Conservation (phyloP, 139 green algal genomes). For the Tetraselmis striata region DNA sequence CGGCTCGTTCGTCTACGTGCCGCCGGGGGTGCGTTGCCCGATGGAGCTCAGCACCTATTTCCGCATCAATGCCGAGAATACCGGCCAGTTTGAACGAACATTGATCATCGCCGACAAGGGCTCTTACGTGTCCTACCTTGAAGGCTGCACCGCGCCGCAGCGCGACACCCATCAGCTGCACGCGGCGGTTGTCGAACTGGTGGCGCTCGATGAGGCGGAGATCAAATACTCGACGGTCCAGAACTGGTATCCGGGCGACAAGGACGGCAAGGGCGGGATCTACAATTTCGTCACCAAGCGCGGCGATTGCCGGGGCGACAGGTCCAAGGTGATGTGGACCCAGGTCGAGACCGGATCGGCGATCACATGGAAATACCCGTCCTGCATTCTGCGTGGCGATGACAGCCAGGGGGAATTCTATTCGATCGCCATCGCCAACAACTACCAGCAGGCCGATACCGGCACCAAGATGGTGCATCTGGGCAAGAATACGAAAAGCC, state of each 20-base stretch:
- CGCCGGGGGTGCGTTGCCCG: neutral
- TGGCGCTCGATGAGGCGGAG: neutral
- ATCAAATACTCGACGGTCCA: neutral
- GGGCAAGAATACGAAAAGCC: neutral
- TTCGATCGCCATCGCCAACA: neutral
- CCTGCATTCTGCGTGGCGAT: neutral
- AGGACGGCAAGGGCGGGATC: neutral
- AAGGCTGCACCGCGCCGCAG: neutral
- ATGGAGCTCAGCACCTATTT: neutral
- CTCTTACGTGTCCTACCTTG: neutral
- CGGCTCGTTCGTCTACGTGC: neutral
- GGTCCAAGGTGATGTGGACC: neutral
- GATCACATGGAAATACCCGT: neutral
- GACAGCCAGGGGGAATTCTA: neutral
- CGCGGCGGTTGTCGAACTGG: neutral
- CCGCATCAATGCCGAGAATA: neutral
- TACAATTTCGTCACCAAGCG: neutral
- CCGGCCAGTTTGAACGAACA: constrained; percentile 23
- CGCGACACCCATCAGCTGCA: constrained; percentile 7
- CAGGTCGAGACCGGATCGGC: constrained; percentile 16
- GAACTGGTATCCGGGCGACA: neutral
- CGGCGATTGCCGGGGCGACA: neutral
- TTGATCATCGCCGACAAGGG: neutral
- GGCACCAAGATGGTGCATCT: constrained; percentile 26
- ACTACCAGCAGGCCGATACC: constrained; percentile 19